These are phyloP conservation scores for Solanum bulbocastanum DNA, from an alignment of 257 asterid genomes.

Conservation along the genomic window DNA sequence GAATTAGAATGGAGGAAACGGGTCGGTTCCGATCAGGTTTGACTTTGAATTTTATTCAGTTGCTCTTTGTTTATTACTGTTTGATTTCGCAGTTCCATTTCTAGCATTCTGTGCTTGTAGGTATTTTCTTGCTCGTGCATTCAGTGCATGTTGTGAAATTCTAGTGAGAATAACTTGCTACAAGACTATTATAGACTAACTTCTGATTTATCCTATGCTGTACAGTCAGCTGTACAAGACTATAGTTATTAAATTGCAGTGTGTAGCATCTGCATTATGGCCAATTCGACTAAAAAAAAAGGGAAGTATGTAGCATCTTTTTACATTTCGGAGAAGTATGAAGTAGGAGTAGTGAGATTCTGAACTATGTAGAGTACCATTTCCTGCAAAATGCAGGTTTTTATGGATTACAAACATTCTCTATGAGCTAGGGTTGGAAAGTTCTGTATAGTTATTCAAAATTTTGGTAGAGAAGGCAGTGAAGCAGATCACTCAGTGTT, in stretches of 20 bases:
- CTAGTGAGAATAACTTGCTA: not conserved
- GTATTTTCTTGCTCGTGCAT: not conserved
- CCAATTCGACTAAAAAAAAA: not conserved
- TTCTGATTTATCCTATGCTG: not conserved
- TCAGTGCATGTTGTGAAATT: not conserved
- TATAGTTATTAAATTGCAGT: not conserved
- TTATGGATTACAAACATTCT: not conserved
- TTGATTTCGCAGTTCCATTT: not conserved
- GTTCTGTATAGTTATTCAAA: not conserved
- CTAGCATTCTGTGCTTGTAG: not conserved
- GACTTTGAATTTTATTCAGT: not conserved
- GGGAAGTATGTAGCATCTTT: not conserved
- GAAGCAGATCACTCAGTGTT: not conserved
- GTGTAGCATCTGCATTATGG: not conserved
- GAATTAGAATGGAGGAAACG: not conserved
- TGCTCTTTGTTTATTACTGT: not conserved
- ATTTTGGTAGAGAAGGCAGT: not conserved
- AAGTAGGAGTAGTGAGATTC: not conserved
- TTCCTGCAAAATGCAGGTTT: not conserved
- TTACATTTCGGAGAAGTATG: not conserved
- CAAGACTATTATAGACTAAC: not conserved
- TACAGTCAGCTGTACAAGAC: not conserved
- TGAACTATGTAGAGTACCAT: not conserved
- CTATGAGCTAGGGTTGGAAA: not conserved
- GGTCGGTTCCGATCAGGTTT: not conserved